Percentiles rank a stretch among this genome's conserved stretches.
Evolutionary conservation across 176 grass and related monocot species (phyloP).

Genomic region (Tillandsia fasciculata): DNA sequence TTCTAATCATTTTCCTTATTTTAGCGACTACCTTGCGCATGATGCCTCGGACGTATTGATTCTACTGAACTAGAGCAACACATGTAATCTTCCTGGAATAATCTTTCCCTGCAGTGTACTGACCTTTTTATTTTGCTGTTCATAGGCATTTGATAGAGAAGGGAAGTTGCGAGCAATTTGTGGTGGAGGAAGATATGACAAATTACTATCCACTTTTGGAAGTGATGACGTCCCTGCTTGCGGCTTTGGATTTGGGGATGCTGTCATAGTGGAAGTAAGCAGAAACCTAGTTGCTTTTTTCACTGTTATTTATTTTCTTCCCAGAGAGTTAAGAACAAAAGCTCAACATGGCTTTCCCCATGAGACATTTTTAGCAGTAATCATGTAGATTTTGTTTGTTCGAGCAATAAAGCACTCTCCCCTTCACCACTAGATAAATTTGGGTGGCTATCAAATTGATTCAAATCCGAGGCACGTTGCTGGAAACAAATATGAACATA

Average conservation of each 20-base stretch:
- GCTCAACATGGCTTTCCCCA: too few species aligned
- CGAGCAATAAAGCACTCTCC: not conserved
- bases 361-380: not conserved
- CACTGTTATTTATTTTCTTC: not conserved
- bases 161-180: conserved; percentile 77
- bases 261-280: conserved; percentile 94
- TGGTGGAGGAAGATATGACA: conserved; percentile 79
- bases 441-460: too few species aligned
- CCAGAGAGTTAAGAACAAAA: not conserved
- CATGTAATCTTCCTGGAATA: not conserved
- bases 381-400: conserved; percentile 7
- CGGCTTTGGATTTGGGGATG: conserved; percentile 95
- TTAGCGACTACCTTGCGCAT: too few species aligned
- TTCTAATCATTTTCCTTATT: too few species aligned
- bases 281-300: not conserved
- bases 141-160: conserved; percentile 76
- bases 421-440: too few species aligned
- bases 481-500: too few species aligned
- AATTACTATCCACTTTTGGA: conserved; percentile 84
- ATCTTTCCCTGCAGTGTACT: not conserved
- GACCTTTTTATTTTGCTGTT: not conserved
- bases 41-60: too few species aligned
- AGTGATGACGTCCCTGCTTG: conserved; percentile 83
- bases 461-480: too few species aligned
- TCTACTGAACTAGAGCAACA: too few species aligned